phyloP scores from a whole-genome alignment of 345 rosid species.

The Brassica juncea region DNA sequence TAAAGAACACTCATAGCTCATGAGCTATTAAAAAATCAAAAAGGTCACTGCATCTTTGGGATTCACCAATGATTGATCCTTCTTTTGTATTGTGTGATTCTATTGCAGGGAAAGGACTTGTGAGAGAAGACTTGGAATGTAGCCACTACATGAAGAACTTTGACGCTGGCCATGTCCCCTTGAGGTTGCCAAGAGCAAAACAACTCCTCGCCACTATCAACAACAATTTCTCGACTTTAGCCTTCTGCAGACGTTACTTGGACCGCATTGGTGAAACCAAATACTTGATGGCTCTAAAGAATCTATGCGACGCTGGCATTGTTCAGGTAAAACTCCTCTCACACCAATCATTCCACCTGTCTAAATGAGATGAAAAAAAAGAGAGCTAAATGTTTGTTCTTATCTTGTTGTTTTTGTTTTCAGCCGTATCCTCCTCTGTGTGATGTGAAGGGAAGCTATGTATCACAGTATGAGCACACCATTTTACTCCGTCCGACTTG shows the following conservation, averaged over 20 bases:
- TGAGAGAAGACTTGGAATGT: constrained; percentile 92
- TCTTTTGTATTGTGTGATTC: background rate
- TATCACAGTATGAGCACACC: constrained; percentile 93
- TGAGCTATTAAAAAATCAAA: background rate
- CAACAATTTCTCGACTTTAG: constrained; percentile 90
- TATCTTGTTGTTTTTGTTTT: background rate
- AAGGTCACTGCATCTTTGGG: background rate
- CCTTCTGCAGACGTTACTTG: constrained; percentile 88
- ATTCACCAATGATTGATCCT: background rate
- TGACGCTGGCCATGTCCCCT: constrained; percentile 75
- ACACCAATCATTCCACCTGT: background rate
- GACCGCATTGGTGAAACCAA: constrained; percentile 96
- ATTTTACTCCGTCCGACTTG: constrained; percentile 90
- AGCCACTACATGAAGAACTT: constrained; percentile 93
- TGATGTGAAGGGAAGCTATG: constrained; percentile 85
- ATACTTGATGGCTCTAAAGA: constrained; percentile 91
- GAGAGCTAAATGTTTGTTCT: background rate
- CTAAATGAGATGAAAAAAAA: background rate
- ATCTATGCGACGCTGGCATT: constrained; percentile 82
- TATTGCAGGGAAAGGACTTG: constrained; percentile 80
- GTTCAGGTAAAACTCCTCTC: constrained; percentile 64
- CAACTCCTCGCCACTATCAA: constrained; percentile 87
- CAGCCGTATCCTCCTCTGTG: constrained; percentile 95
- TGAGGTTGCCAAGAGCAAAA: constrained; percentile 89
- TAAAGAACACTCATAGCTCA: constrained; percentile 24